These are phyloP conservation scores for Phyllosticta citribraziliensis DNA, from an alignment of 2,329 filamentous ascomycete species.

Conservation along the genomic window DNA sequence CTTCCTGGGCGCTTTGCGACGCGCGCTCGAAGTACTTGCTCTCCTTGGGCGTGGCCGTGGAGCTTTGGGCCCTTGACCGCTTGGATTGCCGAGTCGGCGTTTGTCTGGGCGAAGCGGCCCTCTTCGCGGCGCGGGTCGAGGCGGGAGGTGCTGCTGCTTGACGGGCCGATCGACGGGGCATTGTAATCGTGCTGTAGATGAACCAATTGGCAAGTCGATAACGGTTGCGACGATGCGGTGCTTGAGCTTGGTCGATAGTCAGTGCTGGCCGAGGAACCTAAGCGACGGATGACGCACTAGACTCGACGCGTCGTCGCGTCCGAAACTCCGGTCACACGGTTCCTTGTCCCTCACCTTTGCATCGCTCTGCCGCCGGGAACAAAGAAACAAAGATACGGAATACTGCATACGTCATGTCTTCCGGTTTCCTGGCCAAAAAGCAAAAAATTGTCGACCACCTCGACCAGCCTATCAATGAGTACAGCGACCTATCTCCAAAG, in stretches of 20 bases:
- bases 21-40: conserved; percentile 26
- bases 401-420: conserved; percentile 16
- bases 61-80: conserved; percentile 18
- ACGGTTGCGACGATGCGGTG: neutral
- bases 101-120: conserved; percentile 20
- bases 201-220: neutral
- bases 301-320: conserved; percentile 7
- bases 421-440: conserved; percentile 49
- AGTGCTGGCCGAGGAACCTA: neutral
- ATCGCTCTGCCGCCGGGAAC: neutral
- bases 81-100: conserved; percentile 25
- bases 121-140: conserved; percentile 23
- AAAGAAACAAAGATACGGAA: neutral
- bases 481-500: conserved; percentile 80
- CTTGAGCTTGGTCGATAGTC: neutral
- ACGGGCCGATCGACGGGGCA: conserved; percentile 23
- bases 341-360: neutral
- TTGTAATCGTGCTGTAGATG: conserved; percentile 10
- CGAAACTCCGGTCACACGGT: neutral
- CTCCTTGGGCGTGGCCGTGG: conserved; percentile 18
- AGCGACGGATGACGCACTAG: conserved; percentile 9
- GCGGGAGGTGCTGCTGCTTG: conserved; percentile 12
- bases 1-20: conserved; percentile 17
- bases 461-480: conserved; percentile 56
- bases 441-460: conserved; percentile 62